phyloP scores from a whole-genome alignment of 2,329 filamentous ascomycete genomes.

The Hymenoscyphus salicellus region DNA sequence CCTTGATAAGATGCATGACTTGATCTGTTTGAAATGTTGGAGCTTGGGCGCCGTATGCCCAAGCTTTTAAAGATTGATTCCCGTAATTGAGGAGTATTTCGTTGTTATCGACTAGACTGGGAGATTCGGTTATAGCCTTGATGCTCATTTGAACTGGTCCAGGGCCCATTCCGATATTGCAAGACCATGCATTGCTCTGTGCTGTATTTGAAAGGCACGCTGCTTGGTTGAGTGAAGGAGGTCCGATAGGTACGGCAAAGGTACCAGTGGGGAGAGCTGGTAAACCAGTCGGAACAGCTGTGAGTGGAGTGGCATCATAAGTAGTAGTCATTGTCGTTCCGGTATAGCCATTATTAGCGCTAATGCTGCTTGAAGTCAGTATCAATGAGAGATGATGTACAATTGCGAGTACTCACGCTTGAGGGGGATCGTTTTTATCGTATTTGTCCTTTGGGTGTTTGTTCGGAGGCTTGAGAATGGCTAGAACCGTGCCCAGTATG shows the following conservation, averaged over 20 bases:
- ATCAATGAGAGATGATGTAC: neutral
- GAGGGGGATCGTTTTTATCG: neutral
- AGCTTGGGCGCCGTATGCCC: constrained; percentile 61
- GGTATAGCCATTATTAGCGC: neutral
- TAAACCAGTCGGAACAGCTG: constrained; percentile 50
- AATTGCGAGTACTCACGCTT: constrained; percentile 24
- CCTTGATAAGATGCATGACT: constrained; percentile 52
- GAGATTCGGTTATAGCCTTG: constrained; percentile 13
- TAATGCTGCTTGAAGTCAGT: neutral
- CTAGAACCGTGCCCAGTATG: constrained; percentile 48
- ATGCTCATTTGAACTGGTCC: constrained; percentile 25
- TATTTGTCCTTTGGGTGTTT: constrained; percentile 16
- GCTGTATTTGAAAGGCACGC: constrained; percentile 56
- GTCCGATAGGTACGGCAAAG: constrained; percentile 53
- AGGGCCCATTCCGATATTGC: constrained; percentile 44
- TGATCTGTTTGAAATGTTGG: constrained; percentile 47
- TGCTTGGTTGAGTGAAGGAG: constrained; percentile 48
- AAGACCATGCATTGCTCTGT: constrained; percentile 62
- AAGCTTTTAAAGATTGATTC: constrained; percentile 39
- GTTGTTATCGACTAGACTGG: constrained; percentile 32
- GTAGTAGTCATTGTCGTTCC: constrained; percentile 37
- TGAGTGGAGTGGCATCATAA: constrained; percentile 51
- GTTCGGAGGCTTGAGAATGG: constrained; percentile 22
- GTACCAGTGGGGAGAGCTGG: constrained; percentile 53
- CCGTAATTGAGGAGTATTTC: constrained; percentile 38